Base-by-base conservation (phyloP, 169 alveolate genomes). In the Plasmodium gaboni region DNA sequence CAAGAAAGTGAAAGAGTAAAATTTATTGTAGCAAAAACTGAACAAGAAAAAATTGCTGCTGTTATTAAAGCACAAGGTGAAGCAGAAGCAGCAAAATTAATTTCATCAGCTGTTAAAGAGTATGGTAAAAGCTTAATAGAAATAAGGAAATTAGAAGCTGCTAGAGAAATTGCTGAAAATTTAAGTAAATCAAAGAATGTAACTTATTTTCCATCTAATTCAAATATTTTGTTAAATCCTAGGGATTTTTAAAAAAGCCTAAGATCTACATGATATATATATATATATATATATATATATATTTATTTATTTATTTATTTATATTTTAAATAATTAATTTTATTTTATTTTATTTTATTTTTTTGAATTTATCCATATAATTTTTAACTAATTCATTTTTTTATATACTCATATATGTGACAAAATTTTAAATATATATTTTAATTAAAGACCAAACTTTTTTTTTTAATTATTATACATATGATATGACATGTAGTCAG, bases 1-100 rank as follows among this genome's bases (percentile, higher is more conserved):
- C 99, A 98, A 93, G 99, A 98, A 60, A 99, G 99, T 51, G 99
- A 98, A 92, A 89, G 99, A 65, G 98, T 98, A 46, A 98, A 98
- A 94, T 98, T 97, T 85, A 88, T 97, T 57, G 99, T 98, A 19
- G 97, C 97, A 86, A 95, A 96, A 94, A 97, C 98, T 12, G 98
- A 96, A 72, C 98, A 98, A 85, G 99, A 98, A 92, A 98, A 97
- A 94, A 95, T 96, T 63, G 98, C 98, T 32, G 98, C 99, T 9
- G 97, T 98, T 32, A 97, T 98, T 24, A 96, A 93, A 72, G 99
- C 99, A 1, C 97, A 97, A 92, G 99, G 99, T 60, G 99, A 98
- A 94, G 99, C 99, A 24, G 97, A 96, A 89, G 99, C 99, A n/a
- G 99, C 99, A n/a, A 96, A 96, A 67, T 91, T 95, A 57, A 97